These are phyloP conservation scores for Zygosaccharomyces siamensis DNA, from an alignment of 805 yeast genomes.

Conservation along the genomic window DNA sequence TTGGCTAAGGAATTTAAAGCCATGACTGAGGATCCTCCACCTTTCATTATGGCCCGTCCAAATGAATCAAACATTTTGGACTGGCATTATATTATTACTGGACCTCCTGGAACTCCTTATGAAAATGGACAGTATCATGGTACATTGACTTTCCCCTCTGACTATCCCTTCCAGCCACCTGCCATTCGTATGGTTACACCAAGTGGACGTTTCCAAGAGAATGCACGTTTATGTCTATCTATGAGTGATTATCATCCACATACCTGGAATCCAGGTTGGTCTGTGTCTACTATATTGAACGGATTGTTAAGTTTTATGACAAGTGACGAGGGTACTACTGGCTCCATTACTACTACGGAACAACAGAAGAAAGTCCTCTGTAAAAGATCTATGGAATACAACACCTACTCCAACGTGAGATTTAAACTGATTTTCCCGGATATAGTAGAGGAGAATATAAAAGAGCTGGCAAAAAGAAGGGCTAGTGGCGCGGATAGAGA, in stretches of 20 bases:
- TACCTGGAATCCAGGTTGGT: conserved; percentile 96
- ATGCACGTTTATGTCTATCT: conserved; percentile 78
- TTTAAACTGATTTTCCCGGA: conserved; percentile 70
- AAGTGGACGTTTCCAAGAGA: conserved; percentile 77
- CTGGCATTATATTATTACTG: conserved; percentile 91
- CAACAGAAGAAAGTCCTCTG: conserved; percentile 55
- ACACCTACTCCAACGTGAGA: conserved; percentile 48
- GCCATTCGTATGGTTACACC: conserved; percentile 87
- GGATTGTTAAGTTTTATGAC: conserved; percentile 93
- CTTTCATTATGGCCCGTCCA: conserved; percentile 79
- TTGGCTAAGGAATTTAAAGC: conserved; percentile 78
- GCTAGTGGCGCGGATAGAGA: conserved; percentile 9
- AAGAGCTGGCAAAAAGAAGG: conserved; percentile 24
- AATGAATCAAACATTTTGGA: conserved; percentile 81
- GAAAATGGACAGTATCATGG: conserved; percentile 88
- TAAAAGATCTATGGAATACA: conserved; percentile 54
- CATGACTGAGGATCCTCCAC: conserved; percentile 76
- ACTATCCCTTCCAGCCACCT: conserved; percentile 90
- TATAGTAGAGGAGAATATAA: conserved; percentile 37
- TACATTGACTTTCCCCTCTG: conserved; percentile 71
- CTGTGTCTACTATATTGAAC: conserved; percentile 79
- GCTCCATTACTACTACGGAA: conserved; percentile 65
- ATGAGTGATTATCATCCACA: conserved; percentile 95
- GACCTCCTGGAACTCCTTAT: conserved; percentile 88
- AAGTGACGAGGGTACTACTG: conserved; percentile 77